Evolutionary conservation across 176 grass and related monocot genomes (phyloP).

Genomic region (Phoenix roebelenii): DNA sequence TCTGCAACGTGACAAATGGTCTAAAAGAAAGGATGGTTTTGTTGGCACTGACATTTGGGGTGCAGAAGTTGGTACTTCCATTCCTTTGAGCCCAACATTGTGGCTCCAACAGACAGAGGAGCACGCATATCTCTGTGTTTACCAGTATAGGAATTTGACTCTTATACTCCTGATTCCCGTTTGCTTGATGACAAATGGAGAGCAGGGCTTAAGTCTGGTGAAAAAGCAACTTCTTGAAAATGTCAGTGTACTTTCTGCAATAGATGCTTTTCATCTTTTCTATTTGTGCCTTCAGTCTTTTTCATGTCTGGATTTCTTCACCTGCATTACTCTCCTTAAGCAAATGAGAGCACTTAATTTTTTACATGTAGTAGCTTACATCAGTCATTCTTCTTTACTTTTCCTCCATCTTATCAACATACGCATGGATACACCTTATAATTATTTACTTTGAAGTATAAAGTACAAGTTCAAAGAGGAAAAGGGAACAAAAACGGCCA

Average conservation of each 20-base stretch:
- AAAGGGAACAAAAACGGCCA: no score
- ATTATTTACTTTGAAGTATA: no score
- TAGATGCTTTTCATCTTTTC: neutral
- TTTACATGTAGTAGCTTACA: no score
- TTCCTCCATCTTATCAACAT: no score
- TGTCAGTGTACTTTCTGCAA: conserved; percentile 33
- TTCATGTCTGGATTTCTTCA: neutral
- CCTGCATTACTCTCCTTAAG: neutral
- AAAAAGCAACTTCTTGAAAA: conserved; percentile 85
- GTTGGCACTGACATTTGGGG: conserved; percentile 39
- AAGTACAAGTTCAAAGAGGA: no score
- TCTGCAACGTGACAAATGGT: conserved; percentile 69
- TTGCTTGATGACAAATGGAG: conserved; percentile 62
- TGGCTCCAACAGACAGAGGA: conserved; percentile 79
- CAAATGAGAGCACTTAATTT: no score
- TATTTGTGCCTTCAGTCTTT: neutral
- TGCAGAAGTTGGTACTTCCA: conserved; percentile 36
- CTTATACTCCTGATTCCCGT: conserved; percentile 67
- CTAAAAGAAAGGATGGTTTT: conserved; percentile 90
- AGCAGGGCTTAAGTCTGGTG: conserved; percentile 58
- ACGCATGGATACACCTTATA: no score
- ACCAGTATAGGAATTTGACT: conserved; percentile 67
- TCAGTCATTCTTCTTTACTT: no score
- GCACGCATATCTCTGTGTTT: conserved; percentile 69
- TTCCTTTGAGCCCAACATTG: conserved; percentile 45